Evolutionary conservation across 768 basidiomycete species (phyloP), one percentile per base, ranked within the genome.

Genomic region (Phlebiopsis gigantea): DNA sequence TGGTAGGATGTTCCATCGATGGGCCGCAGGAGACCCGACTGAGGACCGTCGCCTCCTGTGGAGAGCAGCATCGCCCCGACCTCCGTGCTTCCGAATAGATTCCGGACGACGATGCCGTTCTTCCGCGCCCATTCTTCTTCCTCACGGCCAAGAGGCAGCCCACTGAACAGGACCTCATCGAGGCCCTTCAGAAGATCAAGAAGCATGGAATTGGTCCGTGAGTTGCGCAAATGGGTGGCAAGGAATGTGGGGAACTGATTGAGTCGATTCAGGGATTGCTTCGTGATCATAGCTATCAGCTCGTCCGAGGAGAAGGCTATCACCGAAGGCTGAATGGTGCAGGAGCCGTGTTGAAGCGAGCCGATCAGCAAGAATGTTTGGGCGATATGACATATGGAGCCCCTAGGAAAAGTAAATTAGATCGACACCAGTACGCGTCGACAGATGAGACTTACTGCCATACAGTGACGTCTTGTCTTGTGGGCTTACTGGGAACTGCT

Each of bases 381-480:
- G 26, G 70, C 87, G 57, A 88, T 87, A 69, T 88, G 87, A 68
- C 84, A 87, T 82, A 88, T 84, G 74, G 83, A 85, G 62, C 87
- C 85, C 76, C 86, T 87, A 71, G 17, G 14, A n/a, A 39, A 3
- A 39, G 17, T 5, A 12, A 22, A 14, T 17, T 19, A 44, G 14
- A 21, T 21, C 6, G 30, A 49, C 14, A 24, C 45, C 47, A 60
- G 24, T 2, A 21, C n/a, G 25, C 21, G 17, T 6, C 46, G 26
- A 53, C 45, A 44, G 34, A 55, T 7, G 55, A 52, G 77, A 39
- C 83, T 71, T 63, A 87, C 86, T 87, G 84, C 77, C 79, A 85
- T 12, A 78, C 75, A 28, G 80, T 78, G 59, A 88, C 82, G 63
- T 88, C 87, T 66, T 82, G 82, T 75, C 73, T n/a, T 68, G 70